Base-by-base conservation (phyloP, 345 rosid genomes). In the Gossypium anomalum region DNA sequence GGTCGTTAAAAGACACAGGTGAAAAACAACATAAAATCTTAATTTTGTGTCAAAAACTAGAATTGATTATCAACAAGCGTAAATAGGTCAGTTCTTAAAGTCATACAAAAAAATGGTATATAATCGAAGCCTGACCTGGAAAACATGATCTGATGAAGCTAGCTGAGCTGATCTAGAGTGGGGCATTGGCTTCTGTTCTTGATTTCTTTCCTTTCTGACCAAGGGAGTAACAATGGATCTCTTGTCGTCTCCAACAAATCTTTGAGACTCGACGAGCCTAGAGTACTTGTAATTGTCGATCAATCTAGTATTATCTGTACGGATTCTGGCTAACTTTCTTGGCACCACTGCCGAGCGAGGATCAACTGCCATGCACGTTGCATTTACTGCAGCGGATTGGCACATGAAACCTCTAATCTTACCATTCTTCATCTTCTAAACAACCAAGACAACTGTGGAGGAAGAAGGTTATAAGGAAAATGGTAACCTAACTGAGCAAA, bases 351-450 rank as follows among this genome's bases (percentile, higher is more conserved):
- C 88, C 0, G 85, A 79, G 7, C 84, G 75, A 23, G 84, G 79
- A 82, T 84, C 89, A 3, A 61, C 71, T 1, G 81, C 68, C 63
- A 80, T 67, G 84, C 92, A 88, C n/a, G 76, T 83, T 19, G 83
- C 84, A 53, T 80, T 85, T 53, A 83, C 85, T 49, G 84, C 83
- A 2, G 82, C 57, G 22, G 92, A 84, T 53, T 84, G 90, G 84
- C 93, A 89, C 88, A 85, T 87, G 78, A 89, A 83, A 12, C 93
- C 89, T 81, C 78, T 89, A 77, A 70, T 77, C 75, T 74, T 79
- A 20, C 68, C 72, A n/a, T 22, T 58, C 66, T 74, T 70, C 74
- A 44, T 70, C 61, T 34, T 52, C 48, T 56, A 67, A 22, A 14
- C 3, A 10, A 17, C 8, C 20, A 6, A 9, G 17, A 19, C 41